phyloP scores from a whole-genome alignment of 768 basidiomycete genomes.

The Tricholoma sp. region DNA sequence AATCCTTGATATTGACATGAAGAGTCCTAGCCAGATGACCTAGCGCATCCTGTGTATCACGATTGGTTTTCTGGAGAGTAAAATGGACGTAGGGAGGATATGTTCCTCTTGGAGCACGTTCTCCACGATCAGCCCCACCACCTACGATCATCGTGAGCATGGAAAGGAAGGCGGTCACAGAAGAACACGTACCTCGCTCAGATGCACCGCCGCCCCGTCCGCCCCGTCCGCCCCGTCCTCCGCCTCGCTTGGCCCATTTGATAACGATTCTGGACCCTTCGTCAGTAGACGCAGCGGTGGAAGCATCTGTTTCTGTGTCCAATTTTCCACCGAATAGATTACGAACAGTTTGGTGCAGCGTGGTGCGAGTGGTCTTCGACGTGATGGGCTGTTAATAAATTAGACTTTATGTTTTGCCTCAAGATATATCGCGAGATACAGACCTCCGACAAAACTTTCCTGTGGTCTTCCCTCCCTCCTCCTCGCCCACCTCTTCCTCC shows the following conservation, averaged over 20 bases:
- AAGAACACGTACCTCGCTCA: slow-evolving; percentile 15
- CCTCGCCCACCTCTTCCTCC: slow-evolving; percentile 40
- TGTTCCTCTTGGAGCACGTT: slow-evolving; percentile 51
- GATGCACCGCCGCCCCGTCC: slow-evolving; percentile 36
- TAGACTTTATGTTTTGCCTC: slow-evolving; percentile 8
- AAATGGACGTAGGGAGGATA: slow-evolving; percentile 93
- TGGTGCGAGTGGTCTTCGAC: slow-evolving; percentile 76
- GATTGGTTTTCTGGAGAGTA: slow-evolving; percentile 94
- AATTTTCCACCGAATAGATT: slow-evolving; percentile 80
- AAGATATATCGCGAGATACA: slow-evolving; percentile 26
- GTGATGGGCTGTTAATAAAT: slow-evolving; percentile 60
- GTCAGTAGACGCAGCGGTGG: slow-evolving; percentile 37
- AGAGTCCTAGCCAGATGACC: slow-evolving; percentile 72
- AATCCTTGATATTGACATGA: slow-evolving; percentile 73
- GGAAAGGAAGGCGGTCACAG: neutral
- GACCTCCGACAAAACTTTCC: slow-evolving; percentile 81
- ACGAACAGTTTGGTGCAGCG: slow-evolving; percentile 77
- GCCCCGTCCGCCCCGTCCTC: slow-evolving; percentile 44
- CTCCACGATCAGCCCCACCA: slow-evolving; percentile 23
- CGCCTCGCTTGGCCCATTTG: slow-evolving; percentile 62
- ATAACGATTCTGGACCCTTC: slow-evolving; percentile 76
- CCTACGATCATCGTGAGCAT: neutral
- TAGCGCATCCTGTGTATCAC: slow-evolving; percentile 94
- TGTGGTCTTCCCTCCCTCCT: slow-evolving; percentile 50
- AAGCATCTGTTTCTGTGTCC: slow-evolving; percentile 72